Evolutionary conservation across 2,329 filamentous ascomycete genomes (phyloP).

Genomic region (Stromatinia cepivora): DNA sequence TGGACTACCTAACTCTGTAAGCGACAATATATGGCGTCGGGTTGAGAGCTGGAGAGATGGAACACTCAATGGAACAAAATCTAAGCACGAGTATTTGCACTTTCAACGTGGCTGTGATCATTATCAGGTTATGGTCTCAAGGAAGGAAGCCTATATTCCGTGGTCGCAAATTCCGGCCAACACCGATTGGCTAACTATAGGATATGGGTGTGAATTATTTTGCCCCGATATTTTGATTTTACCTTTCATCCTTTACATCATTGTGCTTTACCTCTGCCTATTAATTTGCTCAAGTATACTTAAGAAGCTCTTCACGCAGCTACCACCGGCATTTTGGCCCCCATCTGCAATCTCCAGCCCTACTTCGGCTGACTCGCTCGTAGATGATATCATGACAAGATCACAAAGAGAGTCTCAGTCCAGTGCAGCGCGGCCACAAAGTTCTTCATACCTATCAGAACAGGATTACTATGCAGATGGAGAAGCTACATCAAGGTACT

Average conservation of each 20-base stretch:
- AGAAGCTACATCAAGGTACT: neutral
- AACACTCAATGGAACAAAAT: too few species aligned
- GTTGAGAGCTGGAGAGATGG: constrained; percentile 5
- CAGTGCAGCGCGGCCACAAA: neutral
- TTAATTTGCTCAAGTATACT: neutral
- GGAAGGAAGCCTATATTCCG: neutral
- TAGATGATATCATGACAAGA: neutral
- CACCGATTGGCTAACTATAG: constrained; percentile 10
- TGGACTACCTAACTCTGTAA: neutral
- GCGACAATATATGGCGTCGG: constrained; percentile 16
- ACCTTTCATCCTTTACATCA: neutral
- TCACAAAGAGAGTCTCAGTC: neutral
- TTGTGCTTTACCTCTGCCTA: neutral
- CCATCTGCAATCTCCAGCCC: neutral
- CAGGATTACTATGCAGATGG: neutral
- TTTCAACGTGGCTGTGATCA: constrained; percentile 8
- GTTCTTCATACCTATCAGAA: neutral
- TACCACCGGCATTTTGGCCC: neutral
- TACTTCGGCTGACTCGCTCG: neutral
- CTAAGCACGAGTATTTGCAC: neutral
- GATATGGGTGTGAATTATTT: neutral
- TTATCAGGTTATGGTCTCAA: neutral
- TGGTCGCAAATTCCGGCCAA: constrained; percentile 10
- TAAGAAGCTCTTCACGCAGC: neutral
- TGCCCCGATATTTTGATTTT: constrained; percentile 12